A percentile compares a stretch with the other conserved stretches of the same genome.
phyloP scores from a whole-genome alignment of 805 yeast genomes.

The Cyberlindnera mycetangii region DNA sequence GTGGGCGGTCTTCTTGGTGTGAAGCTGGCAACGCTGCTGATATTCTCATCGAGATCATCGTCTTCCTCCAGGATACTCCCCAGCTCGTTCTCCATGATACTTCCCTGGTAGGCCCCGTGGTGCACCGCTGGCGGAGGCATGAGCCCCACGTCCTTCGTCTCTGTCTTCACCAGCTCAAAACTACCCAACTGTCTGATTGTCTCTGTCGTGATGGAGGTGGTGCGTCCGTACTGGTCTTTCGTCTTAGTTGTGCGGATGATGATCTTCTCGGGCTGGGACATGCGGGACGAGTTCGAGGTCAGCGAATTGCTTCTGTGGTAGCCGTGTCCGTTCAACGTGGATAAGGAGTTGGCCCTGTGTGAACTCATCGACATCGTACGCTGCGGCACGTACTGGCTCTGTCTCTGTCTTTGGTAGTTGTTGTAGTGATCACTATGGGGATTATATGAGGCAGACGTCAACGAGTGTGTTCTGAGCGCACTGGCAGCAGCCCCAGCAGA shows the following conservation, averaged over 20 bases:
- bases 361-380: conserved; percentile 10
- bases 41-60: conserved; percentile 3
- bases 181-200: conserved; percentile 49
- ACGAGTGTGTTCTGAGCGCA: conserved; percentile 25
- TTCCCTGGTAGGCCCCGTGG: conserved; percentile 20
- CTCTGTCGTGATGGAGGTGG: conserved; percentile 52
- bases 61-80: conserved; percentile 31
- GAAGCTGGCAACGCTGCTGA: neutral
- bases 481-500: conserved; percentile 24
- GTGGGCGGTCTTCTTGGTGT: neutral
- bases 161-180: conserved; percentile 46
- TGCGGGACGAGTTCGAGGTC: conserved; percentile 3
- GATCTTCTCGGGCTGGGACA: conserved; percentile 19
- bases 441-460: conserved; percentile 17
- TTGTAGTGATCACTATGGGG: conserved; percentile 3
- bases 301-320: conserved; percentile 12
- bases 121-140: conserved; percentile 26
- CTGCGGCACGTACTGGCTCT: neutral
- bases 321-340: conserved; percentile 6
- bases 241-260: conserved; percentile 50
- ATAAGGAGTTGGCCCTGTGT: conserved; percentile 15
- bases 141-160: conserved; percentile 32
- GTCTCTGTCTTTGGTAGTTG: neutral
- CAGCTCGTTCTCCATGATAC: conserved; percentile 28
- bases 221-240: conserved; percentile 48